These are phyloP conservation scores for Dactylellina leptospora DNA, from an alignment of 2,329 filamentous ascomycete genomes.

Conservation along the genomic window DNA sequence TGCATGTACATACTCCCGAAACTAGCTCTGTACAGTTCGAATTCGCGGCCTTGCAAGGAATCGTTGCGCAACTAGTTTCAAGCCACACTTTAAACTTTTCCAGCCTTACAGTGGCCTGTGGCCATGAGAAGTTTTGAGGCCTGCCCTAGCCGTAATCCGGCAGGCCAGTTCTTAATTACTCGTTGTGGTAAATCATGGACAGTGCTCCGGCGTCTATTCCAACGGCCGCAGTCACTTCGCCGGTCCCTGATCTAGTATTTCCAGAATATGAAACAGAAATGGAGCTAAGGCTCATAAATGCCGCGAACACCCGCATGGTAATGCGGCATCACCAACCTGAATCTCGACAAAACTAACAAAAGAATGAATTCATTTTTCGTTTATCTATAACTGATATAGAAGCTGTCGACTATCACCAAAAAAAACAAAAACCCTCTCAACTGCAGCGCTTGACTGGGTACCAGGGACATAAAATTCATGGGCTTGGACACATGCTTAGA, in stretches of 20 bases:
- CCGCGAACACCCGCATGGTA: slow-evolving; percentile 25
- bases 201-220: no score
- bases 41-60: no score
- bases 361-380: slow-evolving; percentile 11
- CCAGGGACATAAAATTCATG: slow-evolving; percentile 19
- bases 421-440: slow-evolving; percentile 34
- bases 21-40: no score
- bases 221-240: no score
- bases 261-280: no score
- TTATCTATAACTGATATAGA: slow-evolving; percentile 32
- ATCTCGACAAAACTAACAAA: no score
- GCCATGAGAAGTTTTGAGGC: not conserved
- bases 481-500: not conserved
- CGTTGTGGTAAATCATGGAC: no score
- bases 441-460: not conserved
- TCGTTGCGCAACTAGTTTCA: not conserved
- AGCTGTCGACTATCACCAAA: slow-evolving; percentile 11
- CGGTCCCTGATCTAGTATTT: no score
- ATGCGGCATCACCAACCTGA: slow-evolving; percentile 38
- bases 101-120: slow-evolving; percentile 11
- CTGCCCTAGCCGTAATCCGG: slow-evolving; percentile 42
- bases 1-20: not conserved
- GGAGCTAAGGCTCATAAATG: no score
- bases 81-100: not conserved
- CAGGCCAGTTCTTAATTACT: slow-evolving; percentile 25